Evolutionary conservation across 2,329 filamentous ascomycete species (phyloP).

Genomic region (Microsporum ferrugineum): DNA sequence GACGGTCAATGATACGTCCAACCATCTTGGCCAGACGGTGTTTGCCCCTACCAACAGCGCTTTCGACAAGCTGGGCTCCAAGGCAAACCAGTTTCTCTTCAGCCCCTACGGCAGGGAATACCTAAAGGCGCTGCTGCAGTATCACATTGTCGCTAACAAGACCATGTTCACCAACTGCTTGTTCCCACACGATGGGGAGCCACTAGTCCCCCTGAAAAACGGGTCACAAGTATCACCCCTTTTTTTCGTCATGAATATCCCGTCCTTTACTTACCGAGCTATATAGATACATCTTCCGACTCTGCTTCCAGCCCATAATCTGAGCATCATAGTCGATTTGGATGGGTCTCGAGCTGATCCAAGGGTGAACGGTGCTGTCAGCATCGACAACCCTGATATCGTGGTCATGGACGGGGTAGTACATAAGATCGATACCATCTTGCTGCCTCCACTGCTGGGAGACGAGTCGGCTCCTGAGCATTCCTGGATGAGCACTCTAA

Average conservation of each 20-base stretch:
- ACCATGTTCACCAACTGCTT: not conserved
- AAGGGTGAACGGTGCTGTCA: not conserved
- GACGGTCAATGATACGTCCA: constrained; percentile 1
- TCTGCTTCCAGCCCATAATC: not conserved
- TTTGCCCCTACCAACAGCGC: not conserved
- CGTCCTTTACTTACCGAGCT: not conserved
- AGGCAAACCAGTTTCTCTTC: not conserved
- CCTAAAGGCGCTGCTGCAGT: not conserved
- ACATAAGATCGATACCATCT: not conserved
- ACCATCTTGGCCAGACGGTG: not conserved
- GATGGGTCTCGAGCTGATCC: not conserved
- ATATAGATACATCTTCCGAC: not conserved
- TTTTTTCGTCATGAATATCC: not conserved
- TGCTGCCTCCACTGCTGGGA: not conserved
- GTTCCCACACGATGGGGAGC: not conserved
- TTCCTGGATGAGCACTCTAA: not conserved
- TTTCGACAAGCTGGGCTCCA: not conserved
- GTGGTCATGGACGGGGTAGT: not conserved
- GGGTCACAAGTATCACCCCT: not conserved
- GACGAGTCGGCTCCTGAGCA: not conserved
- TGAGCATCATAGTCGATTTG: not conserved
- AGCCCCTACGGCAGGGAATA: not conserved
- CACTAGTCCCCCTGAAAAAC: not conserved
- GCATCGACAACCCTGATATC: not conserved
- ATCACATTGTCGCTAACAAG: not conserved